Base-by-base conservation (phyloP, 805 yeast genomes). In the Candida alai region DNA sequence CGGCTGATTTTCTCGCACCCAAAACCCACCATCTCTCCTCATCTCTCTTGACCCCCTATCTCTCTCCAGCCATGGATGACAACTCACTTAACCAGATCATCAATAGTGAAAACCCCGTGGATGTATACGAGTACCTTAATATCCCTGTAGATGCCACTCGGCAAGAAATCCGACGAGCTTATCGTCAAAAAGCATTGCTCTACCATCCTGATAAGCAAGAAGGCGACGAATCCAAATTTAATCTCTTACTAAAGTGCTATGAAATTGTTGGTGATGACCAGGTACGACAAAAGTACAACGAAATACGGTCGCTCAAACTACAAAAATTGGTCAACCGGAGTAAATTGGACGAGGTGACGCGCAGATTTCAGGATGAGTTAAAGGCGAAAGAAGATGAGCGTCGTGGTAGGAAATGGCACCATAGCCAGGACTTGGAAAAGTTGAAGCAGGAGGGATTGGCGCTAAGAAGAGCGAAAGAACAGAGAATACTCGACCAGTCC, bases 201-300 rank as follows among this genome's bases (percentile, higher is more conserved):
- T 60, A 48, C 39, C 72, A 67, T 40, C 72, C 73, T 5, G 73
- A 67, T 43, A 67, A 65, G 40, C 39, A 50, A 8, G 40, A 49
- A 12, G 48, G 53, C 2, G 56, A 44, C 24, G 59, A 58, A 2
- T 40, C 40, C 8, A 50, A 55, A 37, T 66, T 66, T 45, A 59
- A 59, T 24, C 30, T 53, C 10, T 43, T 62, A 32, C 46, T 60
- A 6, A 45, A 49, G 22, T 47, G 56, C 5, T 54, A 63, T 48
- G 56, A 59, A 25, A 56, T 65, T 11, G 49, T 66, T 19, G 45
- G 51, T 6, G 45, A 52, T 31, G 52, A 52, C 0, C 33, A 16
- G 3, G 42, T 58, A 12, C 47, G 60, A 28, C 16, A 17, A 10
- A 48, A 56, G 24, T 65, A 66, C 43, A 66, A 64, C 43, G 43